phyloP scores from a whole-genome alignment of 2,329 filamentous ascomycete genomes.

The Bertia moriformis region DNA sequence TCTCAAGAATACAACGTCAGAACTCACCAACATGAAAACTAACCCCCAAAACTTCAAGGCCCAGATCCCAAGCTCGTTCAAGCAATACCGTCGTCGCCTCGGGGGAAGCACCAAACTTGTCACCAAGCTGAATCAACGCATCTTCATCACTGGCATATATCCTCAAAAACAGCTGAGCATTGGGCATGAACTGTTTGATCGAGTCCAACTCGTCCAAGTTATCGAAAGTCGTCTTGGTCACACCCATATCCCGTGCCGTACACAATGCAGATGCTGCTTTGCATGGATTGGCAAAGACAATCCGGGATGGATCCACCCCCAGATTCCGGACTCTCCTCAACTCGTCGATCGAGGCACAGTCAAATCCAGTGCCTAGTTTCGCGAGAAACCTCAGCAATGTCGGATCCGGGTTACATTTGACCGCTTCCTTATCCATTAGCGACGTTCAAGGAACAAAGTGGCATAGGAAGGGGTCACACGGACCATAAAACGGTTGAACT shows the following conservation, averaged over 20 bases:
- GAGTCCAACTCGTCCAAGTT: slow-evolving; percentile 12
- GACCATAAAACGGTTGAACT: no score
- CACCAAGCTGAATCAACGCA: background rate
- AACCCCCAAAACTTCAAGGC: background rate
- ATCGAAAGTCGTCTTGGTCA: slow-evolving; percentile 11
- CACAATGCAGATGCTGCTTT: slow-evolving; percentile 8
- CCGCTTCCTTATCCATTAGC: no score
- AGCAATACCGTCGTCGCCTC: background rate
- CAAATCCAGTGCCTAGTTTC: slow-evolving; percentile 10
- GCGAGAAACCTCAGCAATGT: slow-evolving; percentile 9
- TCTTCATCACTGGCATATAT: background rate
- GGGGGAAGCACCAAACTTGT: background rate
- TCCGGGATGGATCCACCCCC: slow-evolving; percentile 9
- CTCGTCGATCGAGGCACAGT: slow-evolving; percentile 12
- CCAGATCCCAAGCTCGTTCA: background rate
- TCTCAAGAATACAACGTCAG: no score
- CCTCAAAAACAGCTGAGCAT: slow-evolving; percentile 9
- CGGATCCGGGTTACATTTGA: slow-evolving; percentile 14
- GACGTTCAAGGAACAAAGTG: no score
- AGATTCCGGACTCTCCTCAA: slow-evolving; percentile 8
- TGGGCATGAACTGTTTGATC: slow-evolving; percentile 8
- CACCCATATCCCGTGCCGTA: slow-evolving; percentile 7
- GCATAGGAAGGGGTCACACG: no score
- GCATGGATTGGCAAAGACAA: slow-evolving; percentile 13
- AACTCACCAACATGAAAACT: slow-evolving; percentile 1